Evolutionary conservation across 2,329 filamentous ascomycete species (phyloP), one percentile per base, ranked within the genome.

Genomic region (Biscogniauxia marginata): DNA sequence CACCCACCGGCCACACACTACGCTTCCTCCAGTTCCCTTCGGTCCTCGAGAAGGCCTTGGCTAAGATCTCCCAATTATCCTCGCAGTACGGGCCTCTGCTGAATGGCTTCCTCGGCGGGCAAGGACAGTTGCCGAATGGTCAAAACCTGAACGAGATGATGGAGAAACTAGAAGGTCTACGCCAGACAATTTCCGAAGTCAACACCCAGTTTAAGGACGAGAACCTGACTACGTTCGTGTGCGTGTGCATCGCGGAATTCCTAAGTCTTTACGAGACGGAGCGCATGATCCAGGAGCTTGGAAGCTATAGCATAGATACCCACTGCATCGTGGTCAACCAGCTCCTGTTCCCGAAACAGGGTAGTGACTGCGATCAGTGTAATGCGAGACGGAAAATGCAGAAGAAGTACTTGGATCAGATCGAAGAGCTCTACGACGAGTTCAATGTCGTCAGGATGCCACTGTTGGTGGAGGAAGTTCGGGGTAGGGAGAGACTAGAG

Each of bases 371-470:
- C 75, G 92, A 97, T 61, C 95, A 99, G 79, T 99, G 95, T 77
- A 96, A 92, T 71, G 90, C 95, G 47, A 82, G 95, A 63, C 82
- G 93, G 70, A 96, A 96, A 80, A 99, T 99, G 95, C 95, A 99
- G 81, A 95, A 92, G 81, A 99, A 99, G 79, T 99, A 99, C 72
- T 82, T 99, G 46, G 93, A 98, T 71, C 93, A 99, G 81, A 98
- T 98, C 68, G 93, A 96, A 76, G 95, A 99, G 79, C 78, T 99
- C 57, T 99, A 99, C 73, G 93, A 97, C 70, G 95, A 99, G 74
- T 99, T 99, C 79, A 96, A 99, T 72, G 93, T 99, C 43, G 93
- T 99, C 65, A 93, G 93, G 81, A 98, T 99, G 93, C 95, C 95
- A 39, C 76, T 99, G 69, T 77, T 99, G 57, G 91, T 96, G 1